A percentile compares a stretch with the other conserved stretches of the same genome.
Conservation (phyloP, 2,329 filamentous ascomycete genomes). For the Trichoderma sp. region DNA sequence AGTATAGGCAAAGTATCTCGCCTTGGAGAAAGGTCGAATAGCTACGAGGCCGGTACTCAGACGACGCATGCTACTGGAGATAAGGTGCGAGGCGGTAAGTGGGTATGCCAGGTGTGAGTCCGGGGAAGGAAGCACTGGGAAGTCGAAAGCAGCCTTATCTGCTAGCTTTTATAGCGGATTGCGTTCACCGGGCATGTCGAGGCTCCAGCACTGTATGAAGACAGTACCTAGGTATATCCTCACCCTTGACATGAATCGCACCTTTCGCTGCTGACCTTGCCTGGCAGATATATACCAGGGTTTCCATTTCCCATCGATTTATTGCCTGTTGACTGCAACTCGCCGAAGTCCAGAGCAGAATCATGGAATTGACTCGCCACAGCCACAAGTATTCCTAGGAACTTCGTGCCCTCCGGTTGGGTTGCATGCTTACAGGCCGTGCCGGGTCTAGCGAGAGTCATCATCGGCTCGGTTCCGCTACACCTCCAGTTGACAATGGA, state of each 20-base stretch:
- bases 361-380: neutral
- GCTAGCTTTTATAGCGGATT: constrained; percentile 2
- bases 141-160: constrained; percentile 18
- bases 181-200: neutral
- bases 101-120: constrained; percentile 18
- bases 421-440: neutral
- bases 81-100: constrained; percentile 19
- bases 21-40: no score
- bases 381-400: neutral
- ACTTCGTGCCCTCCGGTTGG: neutral
- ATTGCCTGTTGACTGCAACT: no score
- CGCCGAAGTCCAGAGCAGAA: no score
- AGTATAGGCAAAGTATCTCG: no score
- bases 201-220: neutral
- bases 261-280: neutral
- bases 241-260: neutral
- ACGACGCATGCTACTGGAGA: neutral
- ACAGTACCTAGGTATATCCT: no score
- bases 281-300: no score
- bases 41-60: neutral
- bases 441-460: neutral
- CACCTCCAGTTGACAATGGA: neutral
- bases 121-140: constrained; percentile 12
- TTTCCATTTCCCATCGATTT: no score
- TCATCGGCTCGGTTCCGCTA: constrained; percentile 2